Conservation (phyloP, 225 moss, liverwort and hornwort species). For the Climacium dendroides region DNA sequence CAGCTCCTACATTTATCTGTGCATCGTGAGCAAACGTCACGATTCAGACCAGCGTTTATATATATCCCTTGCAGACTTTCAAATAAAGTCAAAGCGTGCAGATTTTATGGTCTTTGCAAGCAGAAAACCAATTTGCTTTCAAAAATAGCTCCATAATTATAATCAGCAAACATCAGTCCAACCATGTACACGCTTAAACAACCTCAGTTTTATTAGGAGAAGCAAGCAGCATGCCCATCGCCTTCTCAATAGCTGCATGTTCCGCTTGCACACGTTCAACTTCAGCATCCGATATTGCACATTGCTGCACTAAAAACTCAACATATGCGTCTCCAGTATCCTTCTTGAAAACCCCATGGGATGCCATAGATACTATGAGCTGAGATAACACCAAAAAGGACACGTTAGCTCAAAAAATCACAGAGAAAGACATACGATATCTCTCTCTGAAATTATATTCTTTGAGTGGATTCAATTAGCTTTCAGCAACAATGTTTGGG, state of each 20-base stretch:
- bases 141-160: neutral
- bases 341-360: constrained; percentile 44
- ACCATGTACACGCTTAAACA: neutral
- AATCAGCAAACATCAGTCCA: neutral
- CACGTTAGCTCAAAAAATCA: neutral
- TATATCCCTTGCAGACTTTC: neutral
- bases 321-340: constrained; percentile 72
- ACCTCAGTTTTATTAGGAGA: constrained; percentile 73
- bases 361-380: constrained; percentile 82
- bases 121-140: neutral
- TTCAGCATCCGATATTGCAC: constrained; percentile 89
- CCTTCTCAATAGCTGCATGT: constrained; percentile 85
- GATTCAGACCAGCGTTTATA: neutral
- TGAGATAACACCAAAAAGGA: constrained; percentile 24
- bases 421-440: neutral
- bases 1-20: constrained; percentile 87
- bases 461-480: neutral
- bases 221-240: constrained; percentile 65
- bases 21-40: neutral
- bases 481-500: neutral
- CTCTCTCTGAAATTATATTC: neutral
- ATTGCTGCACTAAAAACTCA: constrained; percentile 92
- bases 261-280: constrained; percentile 75
- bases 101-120: neutral
- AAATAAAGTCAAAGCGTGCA: neutral